A percentile compares a stretch with the other conserved stretches of the same genome.
Evolutionary conservation across 2,329 filamentous ascomycete species (phyloP).

Genomic region (Elsinoe australis): DNA sequence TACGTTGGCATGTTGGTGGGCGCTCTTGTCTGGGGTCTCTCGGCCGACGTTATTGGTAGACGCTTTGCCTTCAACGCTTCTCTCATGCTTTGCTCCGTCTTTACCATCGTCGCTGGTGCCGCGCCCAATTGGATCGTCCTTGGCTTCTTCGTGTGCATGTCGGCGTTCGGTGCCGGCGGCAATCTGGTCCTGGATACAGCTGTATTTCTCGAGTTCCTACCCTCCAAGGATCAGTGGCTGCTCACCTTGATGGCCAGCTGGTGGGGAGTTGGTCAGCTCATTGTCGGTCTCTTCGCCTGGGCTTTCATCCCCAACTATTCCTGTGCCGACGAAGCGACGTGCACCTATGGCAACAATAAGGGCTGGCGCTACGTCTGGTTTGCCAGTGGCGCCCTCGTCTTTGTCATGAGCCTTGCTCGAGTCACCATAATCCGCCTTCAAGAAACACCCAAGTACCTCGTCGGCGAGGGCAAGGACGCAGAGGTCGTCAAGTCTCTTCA

Average conservation of each 20-base stretch:
- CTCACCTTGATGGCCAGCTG: slow-evolving; percentile 54
- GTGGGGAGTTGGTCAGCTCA: slow-evolving; percentile 48
- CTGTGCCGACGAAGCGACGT: slow-evolving; percentile 40
- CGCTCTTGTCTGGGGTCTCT: slow-evolving; percentile 61
- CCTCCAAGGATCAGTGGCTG: slow-evolving; percentile 55
- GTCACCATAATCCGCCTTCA: slow-evolving; percentile 47
- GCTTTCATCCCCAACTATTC: slow-evolving; percentile 45
- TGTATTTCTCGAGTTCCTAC: slow-evolving; percentile 52
- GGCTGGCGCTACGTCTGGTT: slow-evolving; percentile 54
- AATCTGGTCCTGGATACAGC: slow-evolving; percentile 58
- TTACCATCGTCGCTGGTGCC: slow-evolving; percentile 57
- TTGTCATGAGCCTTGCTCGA: slow-evolving; percentile 47
- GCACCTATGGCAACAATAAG: slow-evolving; percentile 46
- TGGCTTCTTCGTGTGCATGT: slow-evolving; percentile 55
- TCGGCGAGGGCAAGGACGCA: slow-evolving; percentile 47
- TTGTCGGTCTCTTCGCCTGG: slow-evolving; percentile 50
- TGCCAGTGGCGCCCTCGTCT: slow-evolving; percentile 46
- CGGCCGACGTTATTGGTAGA: slow-evolving; percentile 60
- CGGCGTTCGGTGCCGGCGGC: slow-evolving; percentile 57
- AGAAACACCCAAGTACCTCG: slow-evolving; percentile 51
- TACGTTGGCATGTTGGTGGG: slow-evolving; percentile 51
- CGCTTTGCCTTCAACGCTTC: slow-evolving; percentile 62
- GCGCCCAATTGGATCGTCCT: slow-evolving; percentile 60
- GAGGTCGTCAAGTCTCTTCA: slow-evolving; percentile 45
- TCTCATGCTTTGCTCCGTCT: slow-evolving; percentile 54